These are phyloP conservation scores for Bretschneidera sinensis DNA, from an alignment of 345 rosid genomes.

Conservation along the genomic window DNA sequence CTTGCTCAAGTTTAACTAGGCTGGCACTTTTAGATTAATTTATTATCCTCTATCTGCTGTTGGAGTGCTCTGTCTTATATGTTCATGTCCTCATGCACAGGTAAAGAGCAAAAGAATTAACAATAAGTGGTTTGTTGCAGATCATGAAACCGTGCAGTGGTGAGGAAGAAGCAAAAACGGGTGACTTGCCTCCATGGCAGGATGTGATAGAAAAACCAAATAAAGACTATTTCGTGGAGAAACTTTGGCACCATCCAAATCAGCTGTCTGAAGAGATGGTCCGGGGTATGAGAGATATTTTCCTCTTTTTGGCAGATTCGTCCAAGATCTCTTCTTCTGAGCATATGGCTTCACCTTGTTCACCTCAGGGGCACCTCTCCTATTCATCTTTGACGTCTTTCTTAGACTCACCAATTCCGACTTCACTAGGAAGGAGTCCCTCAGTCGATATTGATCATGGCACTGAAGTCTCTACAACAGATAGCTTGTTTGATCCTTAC, in stretches of 20 bases:
- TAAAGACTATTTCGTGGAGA: conserved; percentile 27
- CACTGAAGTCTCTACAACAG: conserved; percentile 19
- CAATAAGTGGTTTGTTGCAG: conserved; percentile 24
- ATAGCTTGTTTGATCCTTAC: conserved; percentile 37
- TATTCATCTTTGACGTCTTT: conserved; percentile 34
- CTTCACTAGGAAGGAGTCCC: conserved; percentile 27
- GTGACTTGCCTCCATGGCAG: conserved; percentile 11
- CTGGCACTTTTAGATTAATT: not conserved
- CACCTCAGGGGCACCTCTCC: conserved; percentile 39
- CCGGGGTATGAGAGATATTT: conserved; percentile 60
- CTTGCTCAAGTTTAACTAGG: not conserved
- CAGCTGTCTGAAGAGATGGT: conserved; percentile 64
- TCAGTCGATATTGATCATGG: conserved; percentile 20
- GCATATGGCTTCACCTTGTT: conserved; percentile 29
- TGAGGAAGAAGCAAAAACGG: conserved; percentile 23
- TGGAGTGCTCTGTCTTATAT: not conserved
- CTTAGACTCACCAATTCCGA: conserved; percentile 34
- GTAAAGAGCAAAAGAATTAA: conserved; percentile 1
- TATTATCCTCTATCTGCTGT: not conserved
- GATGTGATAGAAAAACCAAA: conserved; percentile 17
- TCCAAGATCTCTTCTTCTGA: conserved; percentile 34
- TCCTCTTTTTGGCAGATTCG: conserved; percentile 49
- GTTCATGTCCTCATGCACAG: conserved; percentile 5
- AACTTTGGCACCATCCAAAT: conserved; percentile 49
- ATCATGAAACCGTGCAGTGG: conserved; percentile 19